Evolutionary conservation across 2,329 filamentous ascomycete genomes (phyloP).

Genomic region (Sordariomycetes sp.): DNA sequence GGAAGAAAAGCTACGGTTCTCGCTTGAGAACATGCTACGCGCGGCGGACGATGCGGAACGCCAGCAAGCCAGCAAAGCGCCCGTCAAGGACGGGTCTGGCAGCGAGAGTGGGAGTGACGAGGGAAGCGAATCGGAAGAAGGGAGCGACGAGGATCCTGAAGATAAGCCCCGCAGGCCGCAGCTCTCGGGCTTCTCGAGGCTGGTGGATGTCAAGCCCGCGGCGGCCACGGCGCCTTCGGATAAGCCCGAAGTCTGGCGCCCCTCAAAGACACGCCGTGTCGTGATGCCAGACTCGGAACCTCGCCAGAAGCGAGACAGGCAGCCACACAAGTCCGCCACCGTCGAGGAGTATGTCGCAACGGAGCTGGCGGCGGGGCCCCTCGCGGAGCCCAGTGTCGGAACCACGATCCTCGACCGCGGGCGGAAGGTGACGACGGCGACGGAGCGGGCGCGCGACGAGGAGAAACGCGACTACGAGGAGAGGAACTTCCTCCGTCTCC

Average conservation of each 20-base stretch:
- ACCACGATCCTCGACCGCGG: slow-evolving; percentile 76
- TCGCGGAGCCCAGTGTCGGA: slow-evolving; percentile 83
- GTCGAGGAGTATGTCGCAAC: slow-evolving; percentile 86
- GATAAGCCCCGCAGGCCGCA: slow-evolving; percentile 11
- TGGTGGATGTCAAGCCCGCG: slow-evolving; percentile 7
- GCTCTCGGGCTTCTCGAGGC: neutral
- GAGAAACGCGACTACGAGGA: slow-evolving; percentile 86
- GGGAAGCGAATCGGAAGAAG: slow-evolving; percentile 18
- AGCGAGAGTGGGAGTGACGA: slow-evolving; percentile 23
- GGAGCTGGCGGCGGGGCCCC: slow-evolving; percentile 72
- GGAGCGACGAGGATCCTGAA: slow-evolving; percentile 18
- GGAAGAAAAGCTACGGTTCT: slow-evolving; percentile 85
- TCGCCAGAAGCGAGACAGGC: slow-evolving; percentile 46
- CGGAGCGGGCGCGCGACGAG: slow-evolving; percentile 65
- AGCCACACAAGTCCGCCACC: slow-evolving; percentile 64
- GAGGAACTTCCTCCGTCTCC: slow-evolving; percentile 78
- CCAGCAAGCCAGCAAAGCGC: slow-evolving; percentile 14
- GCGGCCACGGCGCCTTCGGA: slow-evolving; percentile 22
- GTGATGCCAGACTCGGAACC: slow-evolving; percentile 65
- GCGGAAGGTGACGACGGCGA: slow-evolving; percentile 64
- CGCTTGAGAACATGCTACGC: slow-evolving; percentile 88
- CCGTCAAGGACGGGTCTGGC: slow-evolving; percentile 11
- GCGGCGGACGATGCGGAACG: slow-evolving; percentile 66
- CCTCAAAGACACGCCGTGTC: slow-evolving; percentile 79
- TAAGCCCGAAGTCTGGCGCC: slow-evolving; percentile 64